These are phyloP conservation scores for Dryas integrifolia DNA, from an alignment of 331 rosid genomes.

Conservation along the genomic window DNA sequence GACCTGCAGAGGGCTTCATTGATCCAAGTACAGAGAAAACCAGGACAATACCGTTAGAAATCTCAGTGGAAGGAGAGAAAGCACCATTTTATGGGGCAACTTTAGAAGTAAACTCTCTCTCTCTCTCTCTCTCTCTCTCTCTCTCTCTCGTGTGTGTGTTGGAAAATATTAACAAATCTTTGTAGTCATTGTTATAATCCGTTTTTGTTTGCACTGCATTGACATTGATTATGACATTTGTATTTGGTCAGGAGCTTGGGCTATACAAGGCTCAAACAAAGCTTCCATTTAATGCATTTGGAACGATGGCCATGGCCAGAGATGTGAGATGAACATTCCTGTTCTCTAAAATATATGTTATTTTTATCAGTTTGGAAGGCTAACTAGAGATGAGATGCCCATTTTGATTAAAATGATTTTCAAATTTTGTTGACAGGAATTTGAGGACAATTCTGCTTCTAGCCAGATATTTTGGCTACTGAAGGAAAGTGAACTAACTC, in stretches of 20 bases:
- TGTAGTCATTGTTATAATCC: background rate
- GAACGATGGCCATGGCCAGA: constrained; percentile 99
- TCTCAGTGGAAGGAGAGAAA: constrained; percentile 76
- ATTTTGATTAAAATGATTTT: background rate
- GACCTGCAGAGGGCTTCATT: constrained; percentile 97
- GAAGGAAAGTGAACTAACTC: constrained; percentile 95
- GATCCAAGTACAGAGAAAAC: constrained; percentile 95
- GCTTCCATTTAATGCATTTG: constrained; percentile 97
- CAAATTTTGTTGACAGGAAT: constrained; percentile 52
- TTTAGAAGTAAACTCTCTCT: constrained; percentile 63
- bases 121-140: constrained; percentile 11
- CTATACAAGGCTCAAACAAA: constrained; percentile 95
- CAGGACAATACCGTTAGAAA: constrained; percentile 82
- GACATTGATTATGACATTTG: constrained; percentile 5
- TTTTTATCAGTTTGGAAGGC: constrained; percentile 8
- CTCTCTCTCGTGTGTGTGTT: background rate
- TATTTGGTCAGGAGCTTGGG: constrained; percentile 76
- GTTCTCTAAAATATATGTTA: background rate
- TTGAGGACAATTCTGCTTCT: constrained; percentile 85
- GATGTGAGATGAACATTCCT: constrained; percentile 52
- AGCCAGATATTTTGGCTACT: constrained; percentile 94
- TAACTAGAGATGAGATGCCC: background rate
- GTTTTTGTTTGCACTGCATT: background rate
- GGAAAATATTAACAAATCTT: background rate
- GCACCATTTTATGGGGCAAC: constrained; percentile 86